Conservation (phyloP, 768 basidiomycete species). For the Kwoniella mangroviensis region DNA sequence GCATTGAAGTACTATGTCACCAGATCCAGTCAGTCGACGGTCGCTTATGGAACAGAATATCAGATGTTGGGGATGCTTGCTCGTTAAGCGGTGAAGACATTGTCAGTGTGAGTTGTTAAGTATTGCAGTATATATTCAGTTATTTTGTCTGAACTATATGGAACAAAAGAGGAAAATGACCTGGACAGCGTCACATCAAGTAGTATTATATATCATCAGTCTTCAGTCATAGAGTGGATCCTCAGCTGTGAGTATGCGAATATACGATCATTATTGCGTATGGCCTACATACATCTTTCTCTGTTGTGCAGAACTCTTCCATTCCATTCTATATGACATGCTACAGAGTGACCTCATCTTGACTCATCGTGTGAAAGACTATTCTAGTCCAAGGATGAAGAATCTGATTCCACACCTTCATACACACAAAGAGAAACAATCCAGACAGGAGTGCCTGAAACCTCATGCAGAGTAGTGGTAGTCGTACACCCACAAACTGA, state of each 20-base stretch:
- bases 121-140: not conserved
- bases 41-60: no score
- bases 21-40: no score
- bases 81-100: constrained; percentile 13
- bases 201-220: not conserved
- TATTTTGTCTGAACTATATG: not conserved
- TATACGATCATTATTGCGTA: not conserved
- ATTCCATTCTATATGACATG: no score
- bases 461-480: no score
- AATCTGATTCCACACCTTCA: no score
- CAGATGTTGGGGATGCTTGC: not conserved
- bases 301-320: no score
- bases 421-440: no score
- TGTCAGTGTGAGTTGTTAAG: not conserved
- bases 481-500: not conserved
- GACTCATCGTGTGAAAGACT: not conserved
- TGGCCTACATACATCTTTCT: constrained; percentile 3
- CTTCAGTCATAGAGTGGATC: no score
- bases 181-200: not conserved
- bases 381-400: no score
- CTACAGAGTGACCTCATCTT: not conserved
- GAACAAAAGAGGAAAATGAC: not conserved
- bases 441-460: no score
- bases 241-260: no score
- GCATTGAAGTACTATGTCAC: constrained; percentile 8